Conservation (phyloP, 306 rosid genomes). For the Castanea sativa region DNA sequence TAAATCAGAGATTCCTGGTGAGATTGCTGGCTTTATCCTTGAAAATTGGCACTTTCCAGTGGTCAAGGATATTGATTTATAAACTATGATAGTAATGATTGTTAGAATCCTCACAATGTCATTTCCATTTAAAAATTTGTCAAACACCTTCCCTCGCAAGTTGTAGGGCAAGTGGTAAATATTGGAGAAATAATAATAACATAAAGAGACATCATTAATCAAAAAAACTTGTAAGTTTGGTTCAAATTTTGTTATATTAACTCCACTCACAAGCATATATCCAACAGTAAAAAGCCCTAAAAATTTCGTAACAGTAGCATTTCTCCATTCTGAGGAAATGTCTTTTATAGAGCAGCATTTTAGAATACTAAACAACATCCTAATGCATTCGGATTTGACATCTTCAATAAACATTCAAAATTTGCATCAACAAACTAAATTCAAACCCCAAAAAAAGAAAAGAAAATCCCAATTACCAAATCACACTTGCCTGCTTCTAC, state of each 20-base stretch:
- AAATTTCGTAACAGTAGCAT: not conserved
- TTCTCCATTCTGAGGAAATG: too few relatives aligned
- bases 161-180: too few relatives aligned
- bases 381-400: not conserved
- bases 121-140: not conserved
- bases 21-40: not conserved
- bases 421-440: not conserved
- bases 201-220: not conserved
- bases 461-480: not conserved
- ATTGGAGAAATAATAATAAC: not conserved
- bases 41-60: not conserved
- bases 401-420: not conserved
- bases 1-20: not conserved
- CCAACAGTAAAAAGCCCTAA: not conserved
- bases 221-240: too few relatives aligned
- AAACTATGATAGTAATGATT: not conserved
- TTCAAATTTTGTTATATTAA: too few relatives aligned
- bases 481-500: slow-evolving; percentile 81
- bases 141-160: not conserved
- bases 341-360: too few relatives aligned
- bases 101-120: not conserved
- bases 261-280: too few relatives aligned
- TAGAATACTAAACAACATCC: not conserved
- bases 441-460: not conserved
- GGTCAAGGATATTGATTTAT: not conserved